phyloP scores from a whole-genome alignment of 306 rosid genomes.

The Styphnolobium japonicum region DNA sequence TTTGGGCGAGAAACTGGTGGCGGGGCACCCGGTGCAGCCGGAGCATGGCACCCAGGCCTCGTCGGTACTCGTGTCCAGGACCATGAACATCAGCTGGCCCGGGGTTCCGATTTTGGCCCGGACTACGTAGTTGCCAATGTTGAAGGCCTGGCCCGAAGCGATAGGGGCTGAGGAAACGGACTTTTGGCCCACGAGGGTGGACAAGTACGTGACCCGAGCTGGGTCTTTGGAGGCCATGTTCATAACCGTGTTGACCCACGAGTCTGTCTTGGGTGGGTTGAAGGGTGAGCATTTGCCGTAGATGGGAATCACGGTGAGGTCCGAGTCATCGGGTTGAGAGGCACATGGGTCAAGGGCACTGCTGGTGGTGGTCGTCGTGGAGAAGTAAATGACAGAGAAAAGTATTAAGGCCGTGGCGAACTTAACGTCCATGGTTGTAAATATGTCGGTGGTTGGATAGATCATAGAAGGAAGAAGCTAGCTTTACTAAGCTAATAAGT shows the following conservation, averaged over 20 bases:
- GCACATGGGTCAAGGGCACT: slow-evolving; percentile 57
- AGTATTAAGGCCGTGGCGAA: slow-evolving; percentile 6
- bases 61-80: slow-evolving; percentile 81
- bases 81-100: slow-evolving; percentile 71
- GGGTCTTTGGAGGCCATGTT: slow-evolving; percentile 84
- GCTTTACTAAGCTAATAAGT: neutral
- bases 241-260: slow-evolving; percentile 56
- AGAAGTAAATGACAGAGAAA: slow-evolving; percentile 27
- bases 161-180: slow-evolving; percentile 53
- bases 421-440: slow-evolving; percentile 47
- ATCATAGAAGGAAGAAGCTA: neutral
- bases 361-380: neutral
- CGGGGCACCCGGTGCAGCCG: slow-evolving; percentile 70
- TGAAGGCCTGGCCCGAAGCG: slow-evolving; percentile 77
- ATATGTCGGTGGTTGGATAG: neutral
- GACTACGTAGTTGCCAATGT: slow-evolving; percentile 76
- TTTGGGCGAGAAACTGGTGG: slow-evolving; percentile 51
- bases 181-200: slow-evolving; percentile 50
- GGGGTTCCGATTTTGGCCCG: slow-evolving; percentile 74
- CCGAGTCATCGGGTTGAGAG: slow-evolving; percentile 40
- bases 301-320: slow-evolving; percentile 68
- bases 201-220: slow-evolving; percentile 56
- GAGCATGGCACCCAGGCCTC: slow-evolving; percentile 79
- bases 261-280: slow-evolving; percentile 51
- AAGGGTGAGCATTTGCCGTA: slow-evolving; percentile 89